Conservation (phyloP, 2,329 filamentous ascomycete genomes). For the Fusarium sarcochroum region DNA sequence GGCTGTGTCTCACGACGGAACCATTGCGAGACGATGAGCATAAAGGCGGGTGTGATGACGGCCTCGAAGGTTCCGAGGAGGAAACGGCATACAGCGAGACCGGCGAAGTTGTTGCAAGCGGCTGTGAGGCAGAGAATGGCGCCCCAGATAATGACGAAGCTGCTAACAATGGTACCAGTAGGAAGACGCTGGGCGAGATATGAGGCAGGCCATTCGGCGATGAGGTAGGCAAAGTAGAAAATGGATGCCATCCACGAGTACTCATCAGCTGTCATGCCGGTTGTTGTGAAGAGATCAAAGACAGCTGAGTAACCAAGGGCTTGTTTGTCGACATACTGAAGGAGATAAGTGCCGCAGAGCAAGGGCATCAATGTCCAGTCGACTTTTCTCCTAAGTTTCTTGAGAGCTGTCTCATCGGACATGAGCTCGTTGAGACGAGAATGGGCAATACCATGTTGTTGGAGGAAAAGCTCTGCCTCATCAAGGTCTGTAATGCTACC, state of each 20-base stretch:
- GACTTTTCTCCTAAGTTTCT: constrained; percentile 58
- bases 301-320: constrained; percentile 68
- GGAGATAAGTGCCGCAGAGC: constrained; percentile 63
- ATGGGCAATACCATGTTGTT: constrained; percentile 46
- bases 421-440: constrained; percentile 44
- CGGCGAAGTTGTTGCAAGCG: constrained; percentile 58
- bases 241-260: constrained; percentile 70
- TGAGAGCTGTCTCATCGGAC: constrained; percentile 43
- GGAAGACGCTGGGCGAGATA: constrained; percentile 54
- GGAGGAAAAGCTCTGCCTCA: constrained; percentile 48
- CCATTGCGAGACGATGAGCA: constrained; percentile 67
- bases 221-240: constrained; percentile 67
- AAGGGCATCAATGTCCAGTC: constrained; percentile 66
- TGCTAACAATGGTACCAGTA: constrained; percentile 54
- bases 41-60: constrained; percentile 64
- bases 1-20: constrained; percentile 63
- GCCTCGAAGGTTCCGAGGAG: constrained; percentile 64
- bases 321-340: constrained; percentile 71
- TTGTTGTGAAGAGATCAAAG: constrained; percentile 67
- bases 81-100: constrained; percentile 62
- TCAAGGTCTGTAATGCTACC: constrained; percentile 46
- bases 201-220: constrained; percentile 58
- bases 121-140: constrained; percentile 62
- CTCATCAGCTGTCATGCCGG: constrained; percentile 60
- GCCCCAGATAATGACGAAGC: constrained; percentile 55